A percentile compares a stretch with the other conserved stretches of the same genome.
phyloP scores from a whole-genome alignment of 371 early-diverging fungal species.

The Mortierella sp. region DNA sequence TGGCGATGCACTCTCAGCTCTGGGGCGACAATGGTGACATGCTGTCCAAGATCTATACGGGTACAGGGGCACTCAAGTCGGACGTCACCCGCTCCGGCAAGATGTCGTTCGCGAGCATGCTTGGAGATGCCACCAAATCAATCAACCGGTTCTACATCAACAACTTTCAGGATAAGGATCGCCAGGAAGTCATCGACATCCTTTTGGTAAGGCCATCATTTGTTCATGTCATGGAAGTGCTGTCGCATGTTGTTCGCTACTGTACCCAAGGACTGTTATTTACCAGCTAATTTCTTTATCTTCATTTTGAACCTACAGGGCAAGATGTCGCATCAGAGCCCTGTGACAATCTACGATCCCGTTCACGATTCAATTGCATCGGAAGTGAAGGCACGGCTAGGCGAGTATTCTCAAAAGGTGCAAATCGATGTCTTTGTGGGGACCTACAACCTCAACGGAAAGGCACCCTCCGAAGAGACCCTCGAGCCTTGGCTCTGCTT shows the following conservation, averaged over 20 bases:
- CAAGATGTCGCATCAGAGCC: constrained; percentile 67
- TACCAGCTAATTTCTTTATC: neutral
- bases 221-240: neutral
- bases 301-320: constrained; percentile 59
- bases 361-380: constrained; percentile 70
- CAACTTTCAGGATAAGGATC: constrained; percentile 92
- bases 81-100: constrained; percentile 94
- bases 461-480: constrained; percentile 72
- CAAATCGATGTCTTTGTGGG: constrained; percentile 80
- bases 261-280: neutral
- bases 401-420: constrained; percentile 68
- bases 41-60: constrained; percentile 96
- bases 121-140: constrained; percentile 94
- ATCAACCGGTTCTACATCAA: constrained; percentile 93
- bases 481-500: constrained; percentile 78
- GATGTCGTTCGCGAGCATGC: constrained; percentile 79
- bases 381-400: constrained; percentile 64
- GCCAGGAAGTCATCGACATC: constrained; percentile 92
- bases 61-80: constrained; percentile 97
- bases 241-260: neutral
- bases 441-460: constrained; percentile 95
- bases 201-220: constrained; percentile 73
- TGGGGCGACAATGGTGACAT: constrained; percentile 98
- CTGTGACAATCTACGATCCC: constrained; percentile 72
- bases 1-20: constrained; percentile 72